phyloP scores from a whole-genome alignment of 371 early-diverging fungal genomes.

The Mortierella sp. region DNA sequence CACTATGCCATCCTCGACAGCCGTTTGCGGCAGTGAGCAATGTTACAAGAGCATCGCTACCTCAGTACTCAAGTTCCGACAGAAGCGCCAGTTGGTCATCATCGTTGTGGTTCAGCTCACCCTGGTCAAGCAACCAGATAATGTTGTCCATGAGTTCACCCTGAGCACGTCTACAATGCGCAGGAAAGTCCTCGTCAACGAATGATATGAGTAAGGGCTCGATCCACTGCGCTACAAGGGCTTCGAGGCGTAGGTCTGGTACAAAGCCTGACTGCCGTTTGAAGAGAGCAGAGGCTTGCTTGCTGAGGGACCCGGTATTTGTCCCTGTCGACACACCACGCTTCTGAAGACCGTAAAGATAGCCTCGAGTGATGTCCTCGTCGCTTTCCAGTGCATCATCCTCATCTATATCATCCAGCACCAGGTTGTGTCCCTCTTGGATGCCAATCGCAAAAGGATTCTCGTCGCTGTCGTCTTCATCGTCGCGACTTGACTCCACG shows the following conservation, averaged over 20 bases:
- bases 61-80: conserved; percentile 37
- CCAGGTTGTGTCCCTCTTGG: conserved; percentile 3
- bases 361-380: conserved; percentile 1
- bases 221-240: conserved; percentile 29
- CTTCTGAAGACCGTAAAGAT: conserved; percentile 17
- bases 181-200: conserved; percentile 40
- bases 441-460: conserved; percentile 26
- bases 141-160: conserved; percentile 48
- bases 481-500: conserved; percentile 7
- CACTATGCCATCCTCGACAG: too few species aligned
- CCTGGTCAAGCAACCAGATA: conserved; percentile 37
- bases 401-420: conserved; percentile 10
- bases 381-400: conserved; percentile 2
- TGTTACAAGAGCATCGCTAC: not conserved
- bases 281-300: not conserved
- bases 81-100: conserved; percentile 30
- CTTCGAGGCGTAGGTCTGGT: conserved; percentile 27
- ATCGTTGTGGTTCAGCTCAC: conserved; percentile 5
- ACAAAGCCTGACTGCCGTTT: conserved; percentile 17
- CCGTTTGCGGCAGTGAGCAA: too few species aligned
- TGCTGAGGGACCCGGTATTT: too few species aligned
- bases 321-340: too few species aligned
- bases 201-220: conserved; percentile 31
- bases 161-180: conserved; percentile 38
- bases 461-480: conserved; percentile 8